These are phyloP conservation scores for Yamadazyma jaroonii DNA, from an alignment of 1,139 yeast species.

Conservation along the genomic window DNA sequence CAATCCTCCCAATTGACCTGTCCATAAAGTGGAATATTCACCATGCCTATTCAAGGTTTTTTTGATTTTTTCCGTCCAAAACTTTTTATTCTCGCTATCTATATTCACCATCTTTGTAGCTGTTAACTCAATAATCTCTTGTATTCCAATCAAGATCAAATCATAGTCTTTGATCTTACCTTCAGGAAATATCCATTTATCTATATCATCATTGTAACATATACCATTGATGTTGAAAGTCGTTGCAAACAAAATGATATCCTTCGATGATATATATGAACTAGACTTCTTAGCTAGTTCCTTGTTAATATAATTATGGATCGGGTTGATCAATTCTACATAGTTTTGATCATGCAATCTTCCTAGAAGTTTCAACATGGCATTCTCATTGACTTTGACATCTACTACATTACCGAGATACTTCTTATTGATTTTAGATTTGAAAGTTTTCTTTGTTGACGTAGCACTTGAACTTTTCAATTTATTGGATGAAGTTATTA, in stretches of 20 bases:
- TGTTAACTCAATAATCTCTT: conserved; percentile 88
- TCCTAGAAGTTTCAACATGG: conserved; percentile 50
- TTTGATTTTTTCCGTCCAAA: conserved; percentile 77
- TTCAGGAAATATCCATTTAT: conserved; percentile 57
- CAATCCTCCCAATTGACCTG: conserved; percentile 93
- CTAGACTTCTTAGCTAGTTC: conserved; percentile 48
- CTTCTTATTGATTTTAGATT: conserved; percentile 47
- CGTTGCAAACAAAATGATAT: conserved; percentile 56
- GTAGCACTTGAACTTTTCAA: conserved; percentile 31
- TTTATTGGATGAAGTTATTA: conserved; percentile 31
- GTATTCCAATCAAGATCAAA: conserved; percentile 78
- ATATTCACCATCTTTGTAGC: conserved; percentile 87
- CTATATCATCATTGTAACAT: conserved; percentile 49
- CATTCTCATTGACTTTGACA: conserved; percentile 40
- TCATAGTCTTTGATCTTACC: conserved; percentile 41
- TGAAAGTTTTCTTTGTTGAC: conserved; percentile 32
- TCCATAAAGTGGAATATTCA: conserved; percentile 66
- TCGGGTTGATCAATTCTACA: conserved; percentile 61
- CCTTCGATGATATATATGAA: conserved; percentile 50
- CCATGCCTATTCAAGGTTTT: conserved; percentile 47
- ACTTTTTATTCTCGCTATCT: conserved; percentile 65
- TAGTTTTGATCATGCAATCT: conserved; percentile 45
- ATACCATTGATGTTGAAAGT: conserved; percentile 74
- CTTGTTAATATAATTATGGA: conserved; percentile 63
- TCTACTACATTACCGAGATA: conserved; percentile 43